Base-by-base conservation (phyloP, 208 protist species). In the Crithidia bombi region DNA sequence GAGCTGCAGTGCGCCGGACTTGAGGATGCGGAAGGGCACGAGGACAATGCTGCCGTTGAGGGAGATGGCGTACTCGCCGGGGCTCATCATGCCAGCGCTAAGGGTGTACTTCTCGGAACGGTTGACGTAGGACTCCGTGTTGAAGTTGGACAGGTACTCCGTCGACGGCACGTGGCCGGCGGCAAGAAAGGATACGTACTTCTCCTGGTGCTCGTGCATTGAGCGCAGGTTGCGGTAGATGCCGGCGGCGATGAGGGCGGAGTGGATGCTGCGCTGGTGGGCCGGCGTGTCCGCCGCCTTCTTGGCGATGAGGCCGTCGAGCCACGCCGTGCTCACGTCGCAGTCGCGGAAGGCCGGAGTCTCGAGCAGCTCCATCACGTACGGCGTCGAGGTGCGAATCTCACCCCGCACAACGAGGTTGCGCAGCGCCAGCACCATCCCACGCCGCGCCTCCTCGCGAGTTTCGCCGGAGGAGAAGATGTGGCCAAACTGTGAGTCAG, bases 401-500 rank as follows among this genome's bases (percentile, higher is more conserved):
- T 99, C 97, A 44, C 97, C 97, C 21, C 89, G 83, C 67, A 99
- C 95, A 65, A 92, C 89, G 28, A 99, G 80, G 66, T 99, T 97
- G 74, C 97, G 91, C 35, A 99, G 76, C 6, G 93, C 92, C 19
- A 96, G 70, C 33, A 98, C 80, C 93, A 98, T 96, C 28, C 84
- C 85, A 30, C 93, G 89, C 25, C 97, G 87, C 14, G 98, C 96
- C 10, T 97, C 93, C 76, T 98, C 96, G 57, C 98, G 90, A 28
- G 83, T 98, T 15, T 80, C 69, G 55, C 95, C 98, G 35, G 82
- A 93, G 25, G 97, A 93, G 81, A 99, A 99, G 66, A 99, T 94
- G 73, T 99, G 97, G n/a, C 98, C 98, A 79, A 99, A 99, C 79
- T 99, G 97, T 35, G 97, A 98, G 83, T 99, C 98, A 6, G 97